A percentile compares a stretch with the other conserved stretches of the same genome.
These are phyloP conservation scores for Didymella pinodella DNA, from an alignment of 2,329 filamentous ascomycete species.

Conservation along the genomic window DNA sequence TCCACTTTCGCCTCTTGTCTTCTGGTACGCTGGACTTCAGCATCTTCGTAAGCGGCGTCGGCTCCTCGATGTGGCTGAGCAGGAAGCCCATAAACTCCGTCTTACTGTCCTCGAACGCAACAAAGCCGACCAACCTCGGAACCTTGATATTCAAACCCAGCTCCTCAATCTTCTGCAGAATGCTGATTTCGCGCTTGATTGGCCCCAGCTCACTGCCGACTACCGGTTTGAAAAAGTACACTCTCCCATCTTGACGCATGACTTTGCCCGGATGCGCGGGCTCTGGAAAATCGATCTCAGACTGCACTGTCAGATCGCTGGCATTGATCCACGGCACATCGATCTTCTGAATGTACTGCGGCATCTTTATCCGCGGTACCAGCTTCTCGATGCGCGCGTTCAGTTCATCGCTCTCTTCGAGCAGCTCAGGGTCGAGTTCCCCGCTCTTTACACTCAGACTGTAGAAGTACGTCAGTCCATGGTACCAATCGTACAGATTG, in stretches of 20 bases:
- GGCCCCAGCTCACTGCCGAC: conserved; percentile 24
- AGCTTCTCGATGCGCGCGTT: conserved; percentile 25
- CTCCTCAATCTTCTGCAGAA: conserved; percentile 21
- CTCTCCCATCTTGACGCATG: conserved; percentile 1
- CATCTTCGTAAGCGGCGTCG: conserved; percentile 25
- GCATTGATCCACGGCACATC: conserved; percentile 27
- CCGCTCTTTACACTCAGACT: conserved; percentile 15
- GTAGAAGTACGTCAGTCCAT: conserved; percentile 33
- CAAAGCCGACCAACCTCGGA: conserved; percentile 22
- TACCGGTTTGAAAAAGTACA: conserved; percentile 31
- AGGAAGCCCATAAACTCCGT: conserved; percentile 27
- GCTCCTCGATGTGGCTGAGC: conserved; percentile 22
- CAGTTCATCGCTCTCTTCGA: conserved; percentile 23
- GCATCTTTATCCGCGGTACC: conserved; percentile 24
- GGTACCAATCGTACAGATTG: conserved; percentile 30
- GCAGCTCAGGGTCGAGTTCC: conserved; percentile 9
- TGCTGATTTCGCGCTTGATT: conserved; percentile 29
- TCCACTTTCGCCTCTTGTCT: conserved; percentile 22
- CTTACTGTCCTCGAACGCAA: conserved; percentile 20
- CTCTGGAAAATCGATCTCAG: conserved; percentile 28
- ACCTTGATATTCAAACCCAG: conserved; percentile 25
- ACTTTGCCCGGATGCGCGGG: conserved; percentile 31
- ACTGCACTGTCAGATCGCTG: conserved; percentile 26
- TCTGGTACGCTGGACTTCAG: conserved; percentile 21
- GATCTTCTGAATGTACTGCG: conserved; percentile 31